Base-by-base conservation (phyloP, 352 stramenopile species). In the Phytophthora capsici region DNA sequence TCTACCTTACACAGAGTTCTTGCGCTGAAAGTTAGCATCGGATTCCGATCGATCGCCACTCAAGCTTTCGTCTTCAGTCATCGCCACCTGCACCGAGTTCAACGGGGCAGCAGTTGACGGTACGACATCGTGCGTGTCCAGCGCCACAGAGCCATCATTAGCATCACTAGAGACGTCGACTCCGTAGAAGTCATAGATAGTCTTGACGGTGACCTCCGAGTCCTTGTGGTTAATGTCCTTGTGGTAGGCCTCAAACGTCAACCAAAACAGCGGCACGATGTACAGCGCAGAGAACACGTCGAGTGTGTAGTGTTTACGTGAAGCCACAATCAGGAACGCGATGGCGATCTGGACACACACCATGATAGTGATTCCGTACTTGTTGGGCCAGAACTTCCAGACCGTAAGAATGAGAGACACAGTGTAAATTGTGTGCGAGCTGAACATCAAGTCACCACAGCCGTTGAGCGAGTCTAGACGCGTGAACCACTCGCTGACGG, bases 371-470 rank as follows among this genome's bases (percentile, higher is more conserved):
- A 94, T 74, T 40, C 93, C 69, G 51, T 70, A 84, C 57, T 86
- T 90, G 78, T 86, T 92, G 58, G 76, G 82, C 83, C 89, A 97
- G 78, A 91, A 97, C 71, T 95, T 96, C 78, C 69, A 91, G 32
- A 91, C 66, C 22, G 80, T 89, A 32, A 94, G 68, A 57, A 96
- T 95, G 47, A 96, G 82, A 59, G 88, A 90, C 72, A 97, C 64
- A 4, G 88, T 96, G 84, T 95, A 97, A 67, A 96, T 97, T 19
- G 88, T 97, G 76, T 97, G 91, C 28, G 87, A 96, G 65, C 88
- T 96, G 64, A 96, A 97, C 88, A 97, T 97, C 55, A 97, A 75
- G 63, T 97, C 91, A 32, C 91, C 91, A 48, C 91, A 97, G 50
- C 88, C 86, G 20, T 91, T 91, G 41, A 95, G 72, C n/a, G 84